A percentile compares a stretch with the other conserved stretches of the same genome.
Evolutionary conservation across 352 stramenopile species (phyloP).

Genomic region (Peronospora farinosa): DNA sequence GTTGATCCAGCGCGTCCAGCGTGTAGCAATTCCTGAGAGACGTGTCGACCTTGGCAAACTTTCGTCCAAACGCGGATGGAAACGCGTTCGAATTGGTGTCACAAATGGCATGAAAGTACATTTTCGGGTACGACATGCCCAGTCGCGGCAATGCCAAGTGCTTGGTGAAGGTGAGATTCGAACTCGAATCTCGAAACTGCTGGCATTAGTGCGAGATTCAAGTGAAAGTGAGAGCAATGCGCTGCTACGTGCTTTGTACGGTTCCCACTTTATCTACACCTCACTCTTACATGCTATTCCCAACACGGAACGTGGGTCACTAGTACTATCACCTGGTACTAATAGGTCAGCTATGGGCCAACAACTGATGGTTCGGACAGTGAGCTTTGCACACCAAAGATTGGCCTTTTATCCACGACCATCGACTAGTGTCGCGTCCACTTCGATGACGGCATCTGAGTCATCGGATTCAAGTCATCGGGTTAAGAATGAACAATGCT

Average conservation of each 20-base stretch:
- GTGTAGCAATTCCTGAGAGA: constrained; percentile 15
- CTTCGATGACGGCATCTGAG: constrained; percentile 7
- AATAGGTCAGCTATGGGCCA: constrained; percentile 1
- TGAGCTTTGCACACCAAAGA: constrained; percentile 23
- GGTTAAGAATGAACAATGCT: constrained; percentile 31
- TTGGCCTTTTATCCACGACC: constrained; percentile 13
- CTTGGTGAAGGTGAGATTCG: constrained; percentile 21
- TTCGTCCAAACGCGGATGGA: constrained; percentile 23
- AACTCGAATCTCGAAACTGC: constrained; percentile 14
- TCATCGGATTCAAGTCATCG: constrained; percentile 4
- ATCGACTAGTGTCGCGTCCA: not conserved
- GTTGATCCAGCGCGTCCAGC: constrained; percentile 24
- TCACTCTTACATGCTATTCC: constrained; percentile 29
- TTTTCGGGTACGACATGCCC: constrained; percentile 8
- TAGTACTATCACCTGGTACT: constrained; percentile 3
- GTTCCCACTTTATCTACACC: constrained; percentile 36
- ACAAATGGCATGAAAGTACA: constrained; percentile 15
- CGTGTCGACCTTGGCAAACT: constrained; percentile 11
- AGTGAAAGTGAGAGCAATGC: constrained; percentile 37
- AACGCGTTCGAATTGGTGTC: constrained; percentile 14
- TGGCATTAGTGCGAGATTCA: constrained; percentile 21
- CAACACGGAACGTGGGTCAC: constrained; percentile 7
- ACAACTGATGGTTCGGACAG: constrained; percentile 32
- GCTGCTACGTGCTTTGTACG: constrained; percentile 22
- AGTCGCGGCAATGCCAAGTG: constrained; percentile 20